A percentile compares a stretch with the other conserved stretches of the same genome.
Conservation (phyloP, 2,329 filamentous ascomycete genomes). For the Phyllosticta citrichinensis region DNA sequence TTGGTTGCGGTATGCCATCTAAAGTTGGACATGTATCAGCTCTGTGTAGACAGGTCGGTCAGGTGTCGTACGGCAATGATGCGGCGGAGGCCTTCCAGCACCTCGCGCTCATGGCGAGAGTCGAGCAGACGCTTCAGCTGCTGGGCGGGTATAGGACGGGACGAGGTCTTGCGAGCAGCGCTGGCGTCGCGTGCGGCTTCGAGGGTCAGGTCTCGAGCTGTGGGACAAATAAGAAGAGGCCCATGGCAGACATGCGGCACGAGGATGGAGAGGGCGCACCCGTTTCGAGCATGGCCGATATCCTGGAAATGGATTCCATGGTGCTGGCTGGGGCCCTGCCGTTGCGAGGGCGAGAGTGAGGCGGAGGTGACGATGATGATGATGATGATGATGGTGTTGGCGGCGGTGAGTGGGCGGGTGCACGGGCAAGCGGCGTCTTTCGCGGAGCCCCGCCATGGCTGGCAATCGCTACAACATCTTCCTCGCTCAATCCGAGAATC, state of each 20-base stretch:
- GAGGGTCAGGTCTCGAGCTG: conserved; percentile 92
- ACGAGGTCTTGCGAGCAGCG: conserved; percentile 42
- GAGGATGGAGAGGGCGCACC: conserved; percentile 45
- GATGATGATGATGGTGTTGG: not conserved
- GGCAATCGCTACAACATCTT: not conserved
- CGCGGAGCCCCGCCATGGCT: conserved; percentile 3
- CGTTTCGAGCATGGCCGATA: conserved; percentile 89
- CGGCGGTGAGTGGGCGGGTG: not conserved
- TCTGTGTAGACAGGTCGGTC: conserved; percentile 11
- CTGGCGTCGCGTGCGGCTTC: conserved; percentile 89
- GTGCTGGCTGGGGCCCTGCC: not conserved
- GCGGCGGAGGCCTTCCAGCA: conserved; percentile 80
- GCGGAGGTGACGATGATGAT: not conserved
- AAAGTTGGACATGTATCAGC: conserved; percentile 3
- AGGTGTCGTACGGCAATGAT: conserved; percentile 63
- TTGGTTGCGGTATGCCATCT: conserved; percentile 94
- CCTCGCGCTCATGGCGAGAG: conserved; percentile 84
- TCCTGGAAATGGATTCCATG: conserved; percentile 95
- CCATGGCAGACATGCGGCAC: not conserved
- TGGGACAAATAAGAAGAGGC: conserved; percentile 15
- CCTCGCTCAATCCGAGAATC: not conserved
- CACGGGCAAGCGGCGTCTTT: not conserved
- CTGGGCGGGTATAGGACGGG: conserved; percentile 59
- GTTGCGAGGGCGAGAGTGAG: not conserved
- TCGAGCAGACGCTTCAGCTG: conserved; percentile 94